Conservation (phyloP, 148 eudicot species). For the Chenopodium berlandieri region DNA sequence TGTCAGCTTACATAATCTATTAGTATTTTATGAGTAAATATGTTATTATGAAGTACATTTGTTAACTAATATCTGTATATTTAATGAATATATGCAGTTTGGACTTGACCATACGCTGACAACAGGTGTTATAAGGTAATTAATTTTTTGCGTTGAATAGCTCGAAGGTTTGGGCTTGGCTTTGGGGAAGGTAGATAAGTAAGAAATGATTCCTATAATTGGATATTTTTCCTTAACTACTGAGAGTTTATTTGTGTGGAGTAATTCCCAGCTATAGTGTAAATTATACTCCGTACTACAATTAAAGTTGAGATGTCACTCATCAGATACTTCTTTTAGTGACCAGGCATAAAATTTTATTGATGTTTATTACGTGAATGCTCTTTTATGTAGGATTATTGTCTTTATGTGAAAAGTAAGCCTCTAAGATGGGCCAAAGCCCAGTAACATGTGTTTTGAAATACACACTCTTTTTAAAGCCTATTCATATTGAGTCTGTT, state of each 20-base stretch:
- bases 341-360: background rate
- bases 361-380: background rate
- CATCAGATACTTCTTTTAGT: background rate
- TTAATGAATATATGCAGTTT: slow-evolving; percentile 46
- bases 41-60: background rate
- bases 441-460: background rate
- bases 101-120: slow-evolving; percentile 88
- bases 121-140: slow-evolving; percentile 85
- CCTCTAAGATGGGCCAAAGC: background rate
- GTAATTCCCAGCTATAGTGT: background rate
- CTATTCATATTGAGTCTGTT: background rate
- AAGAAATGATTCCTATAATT: background rate
- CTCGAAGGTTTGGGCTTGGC: background rate
- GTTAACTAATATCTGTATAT: slow-evolving; percentile 11
- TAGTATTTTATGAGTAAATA: background rate
- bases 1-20: background rate
- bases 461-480: background rate
- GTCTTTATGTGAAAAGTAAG: background rate
- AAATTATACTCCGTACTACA: background rate
- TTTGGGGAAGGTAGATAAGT: background rate
- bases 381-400: background rate
- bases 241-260: background rate
- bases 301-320: background rate
- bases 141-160: background rate
- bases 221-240: background rate